Conservation (phyloP, 495 filamentous ascomycete genomes). For the Penicillium subrubescens region DNA sequence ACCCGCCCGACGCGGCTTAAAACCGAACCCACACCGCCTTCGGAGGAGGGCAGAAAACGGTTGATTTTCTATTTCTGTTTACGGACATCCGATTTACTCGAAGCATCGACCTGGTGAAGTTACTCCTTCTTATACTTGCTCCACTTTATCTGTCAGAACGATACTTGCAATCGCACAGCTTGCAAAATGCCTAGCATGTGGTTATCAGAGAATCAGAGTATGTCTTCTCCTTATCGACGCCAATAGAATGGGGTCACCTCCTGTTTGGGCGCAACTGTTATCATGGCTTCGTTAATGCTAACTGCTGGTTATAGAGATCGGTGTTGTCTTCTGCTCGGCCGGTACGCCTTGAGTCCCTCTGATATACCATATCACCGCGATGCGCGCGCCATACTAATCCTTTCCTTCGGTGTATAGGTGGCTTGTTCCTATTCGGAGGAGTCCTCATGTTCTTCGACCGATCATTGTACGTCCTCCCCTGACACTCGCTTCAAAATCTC, state of each 20-base stretch:
- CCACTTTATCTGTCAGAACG: conserved; percentile 9
- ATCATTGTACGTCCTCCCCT: conserved; percentile 66
- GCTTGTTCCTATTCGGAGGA: conserved; percentile 89
- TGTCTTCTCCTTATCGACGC: conserved; percentile 26
- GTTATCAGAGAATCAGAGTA: conserved; percentile 95
- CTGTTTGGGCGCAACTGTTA: conserved; percentile 5
- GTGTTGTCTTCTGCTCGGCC: conserved; percentile 92
- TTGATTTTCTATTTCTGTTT: conserved; percentile 19
- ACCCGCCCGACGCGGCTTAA: conserved; percentile 16
- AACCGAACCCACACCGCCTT: conserved; percentile 15
- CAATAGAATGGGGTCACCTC: not conserved
- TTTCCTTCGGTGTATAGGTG: conserved; percentile 54
- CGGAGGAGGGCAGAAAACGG: conserved; percentile 16
- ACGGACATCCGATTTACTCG: not conserved
- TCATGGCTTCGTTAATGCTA: not conserved
- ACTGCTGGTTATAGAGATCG: conserved; percentile 67
- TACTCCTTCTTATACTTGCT: not conserved
- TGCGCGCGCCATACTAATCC: not conserved
- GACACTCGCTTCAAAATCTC: not conserved
- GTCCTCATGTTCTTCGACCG: conserved; percentile 97
- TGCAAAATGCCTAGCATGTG: conserved; percentile 74
- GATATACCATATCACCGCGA: not conserved
- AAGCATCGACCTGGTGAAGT: not conserved
- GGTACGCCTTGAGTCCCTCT: conserved; percentile 60
- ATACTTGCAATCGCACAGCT: too few relatives aligned